phyloP scores from a whole-genome alignment of 306 rosid species.

The Trichosanthes cucumerina region DNA sequence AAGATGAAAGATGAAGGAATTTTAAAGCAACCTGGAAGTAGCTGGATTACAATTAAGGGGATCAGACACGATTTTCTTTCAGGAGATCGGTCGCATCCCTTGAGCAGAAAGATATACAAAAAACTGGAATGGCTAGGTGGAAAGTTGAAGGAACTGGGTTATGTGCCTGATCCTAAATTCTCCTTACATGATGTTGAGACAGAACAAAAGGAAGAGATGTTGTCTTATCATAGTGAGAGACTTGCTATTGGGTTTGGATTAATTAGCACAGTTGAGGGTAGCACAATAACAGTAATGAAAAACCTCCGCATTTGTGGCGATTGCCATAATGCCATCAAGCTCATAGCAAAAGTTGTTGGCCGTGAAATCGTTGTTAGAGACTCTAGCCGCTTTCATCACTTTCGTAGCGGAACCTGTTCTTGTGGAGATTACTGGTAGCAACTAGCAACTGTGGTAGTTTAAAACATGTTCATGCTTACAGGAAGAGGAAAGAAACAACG shows the following conservation, averaged over 20 bases:
- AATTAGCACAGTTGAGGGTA: conserved; percentile 53
- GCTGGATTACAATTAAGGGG: conserved; percentile 61
- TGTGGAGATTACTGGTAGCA: conserved; percentile 28
- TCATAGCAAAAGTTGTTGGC: conserved; percentile 13
- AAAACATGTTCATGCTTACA: not conserved
- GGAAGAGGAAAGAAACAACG: not conserved
- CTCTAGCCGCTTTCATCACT: conserved; percentile 30
- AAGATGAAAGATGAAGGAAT: conserved; percentile 51
- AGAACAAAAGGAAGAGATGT: conserved; percentile 59
- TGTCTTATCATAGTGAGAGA: conserved; percentile 66
- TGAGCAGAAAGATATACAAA: conserved; percentile 28
- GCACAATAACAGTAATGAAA: conserved; percentile 38
- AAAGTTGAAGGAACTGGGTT: conserved; percentile 59
- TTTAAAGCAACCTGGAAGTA: conserved; percentile 69
- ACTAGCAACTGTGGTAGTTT: not conserved
- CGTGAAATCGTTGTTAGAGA: conserved; percentile 22
- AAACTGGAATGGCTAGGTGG: conserved; percentile 53
- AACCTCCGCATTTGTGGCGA: conserved; percentile 30
- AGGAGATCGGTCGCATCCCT: conserved; percentile 58
- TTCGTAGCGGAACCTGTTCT: conserved; percentile 20
- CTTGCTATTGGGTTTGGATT: conserved; percentile 65
- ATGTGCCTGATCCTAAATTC: conserved; percentile 53
- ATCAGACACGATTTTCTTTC: conserved; percentile 43
- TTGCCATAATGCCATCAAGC: conserved; percentile 24
- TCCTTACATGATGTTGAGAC: conserved; percentile 59